Evolutionary conservation across 1,284 basidiomycete genomes (phyloP).

Genomic region (Cryptococcus sp.): DNA sequence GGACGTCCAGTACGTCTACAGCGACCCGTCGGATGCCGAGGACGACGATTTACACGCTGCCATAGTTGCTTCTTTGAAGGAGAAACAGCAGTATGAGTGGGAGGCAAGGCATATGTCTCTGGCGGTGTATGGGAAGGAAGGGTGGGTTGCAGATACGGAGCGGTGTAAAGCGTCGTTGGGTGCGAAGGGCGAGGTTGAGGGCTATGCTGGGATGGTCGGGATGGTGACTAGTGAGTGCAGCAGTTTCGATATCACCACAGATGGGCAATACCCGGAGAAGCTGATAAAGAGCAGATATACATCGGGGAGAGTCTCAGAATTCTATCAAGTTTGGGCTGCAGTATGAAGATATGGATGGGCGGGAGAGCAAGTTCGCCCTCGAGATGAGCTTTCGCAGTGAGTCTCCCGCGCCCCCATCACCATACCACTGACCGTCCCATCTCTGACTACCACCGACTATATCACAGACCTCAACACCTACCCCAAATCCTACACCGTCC

Average conservation of each 20-base stretch:
- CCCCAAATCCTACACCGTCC: constrained; percentile 11
- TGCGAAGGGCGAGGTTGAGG: constrained; percentile 15
- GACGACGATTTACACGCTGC: constrained; percentile 9
- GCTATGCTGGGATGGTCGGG: constrained; percentile 25
- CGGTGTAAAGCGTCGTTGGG: constrained; percentile 7
- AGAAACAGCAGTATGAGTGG: background rate
- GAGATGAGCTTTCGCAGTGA: constrained; percentile 19
- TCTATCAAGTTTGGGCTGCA: constrained; percentile 13
- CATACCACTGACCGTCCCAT: background rate
- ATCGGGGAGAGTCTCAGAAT: constrained; percentile 10
- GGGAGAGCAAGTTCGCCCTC: constrained; percentile 4
- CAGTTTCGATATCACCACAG: background rate
- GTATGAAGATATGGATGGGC: constrained; percentile 27
- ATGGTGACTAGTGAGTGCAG: constrained; percentile 13
- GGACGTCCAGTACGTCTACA: constrained; percentile 3
- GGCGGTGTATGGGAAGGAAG: background rate
- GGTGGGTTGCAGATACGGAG: constrained; percentile 16
- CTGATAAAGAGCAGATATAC: constrained; percentile 7
- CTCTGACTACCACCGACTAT: background rate
- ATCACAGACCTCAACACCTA: constrained; percentile 14
- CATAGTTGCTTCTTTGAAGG: constrained; percentile 4
- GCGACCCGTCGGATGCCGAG: background rate
- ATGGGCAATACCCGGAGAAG: background rate
- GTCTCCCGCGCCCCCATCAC: too few relatives aligned
- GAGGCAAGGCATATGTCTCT: background rate